Evolutionary conservation across 148 eudicot genomes (phyloP), one percentile per base, ranked within the genome.

Genomic region (Polygonum maritimum): DNA sequence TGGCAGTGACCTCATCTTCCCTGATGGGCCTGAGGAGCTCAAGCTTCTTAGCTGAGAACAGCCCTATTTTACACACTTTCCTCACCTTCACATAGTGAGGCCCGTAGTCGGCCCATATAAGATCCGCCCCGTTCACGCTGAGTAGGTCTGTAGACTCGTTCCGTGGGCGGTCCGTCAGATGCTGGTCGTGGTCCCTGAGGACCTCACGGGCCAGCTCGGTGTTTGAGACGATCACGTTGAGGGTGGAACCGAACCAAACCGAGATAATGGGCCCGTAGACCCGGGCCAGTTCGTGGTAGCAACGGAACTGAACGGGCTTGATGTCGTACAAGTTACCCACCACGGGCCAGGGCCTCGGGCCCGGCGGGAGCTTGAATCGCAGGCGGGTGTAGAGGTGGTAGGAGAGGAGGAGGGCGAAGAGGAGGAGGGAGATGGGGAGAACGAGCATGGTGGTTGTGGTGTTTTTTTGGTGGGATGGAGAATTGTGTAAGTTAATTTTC

Each of bases 31-130:
- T 76, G 18, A 92, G 80, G 7, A 84, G 82, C 35, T 92, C 98
- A 71, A 92, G 85, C 40, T 92, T 84, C 84, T 86, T 92, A 7
- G 86, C 85, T 7, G 96, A 74, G 39, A 92, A 92, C n/a, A 92
- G 78, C 71, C 89, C 98, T 48, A 92, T 76, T 2, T 86, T 89
- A 78, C 98, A 90, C 14, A 90, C 82, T 41, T 90, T 90, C 70
- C 93, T 83, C 58, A 92, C 98, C 82, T 93, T 93, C 7, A 93
- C 96, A 80, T 93, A 93, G 35, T 93, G 98, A 26, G 98, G 96
- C 51, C 98, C 98, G 70, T 90, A 92, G 76, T 92, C 96, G 21
- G 98, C 88, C 98, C 98, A 92, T 18, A 89, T 88, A 44, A 92
- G 83, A 39, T 92, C 98, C 79, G 79, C 65, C 15, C 98, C 98